Evolutionary conservation across 2,329 filamentous ascomycete species (phyloP), one percentile per base, ranked within the genome.

Genomic region (Ophiocordyceps robertsii): DNA sequence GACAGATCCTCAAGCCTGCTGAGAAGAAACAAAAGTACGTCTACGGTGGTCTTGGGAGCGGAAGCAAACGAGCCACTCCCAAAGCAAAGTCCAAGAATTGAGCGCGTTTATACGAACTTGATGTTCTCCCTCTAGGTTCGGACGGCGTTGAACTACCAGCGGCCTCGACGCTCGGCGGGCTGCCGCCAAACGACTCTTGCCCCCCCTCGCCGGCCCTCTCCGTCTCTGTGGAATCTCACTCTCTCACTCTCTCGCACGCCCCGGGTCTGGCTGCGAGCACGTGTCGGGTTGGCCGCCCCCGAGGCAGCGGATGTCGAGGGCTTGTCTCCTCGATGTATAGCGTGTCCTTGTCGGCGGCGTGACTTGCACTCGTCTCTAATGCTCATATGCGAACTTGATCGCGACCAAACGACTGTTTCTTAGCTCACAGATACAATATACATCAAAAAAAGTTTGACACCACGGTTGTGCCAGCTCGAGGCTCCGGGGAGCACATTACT

Each of bases 1-100:
- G 33, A 27, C 55, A 94, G 87, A 96, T 98, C 63, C 76, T 98
- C 72, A 98, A 96, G 75, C 92, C 92, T 60, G 92, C 92, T 67
- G 92, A 98, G 79, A 98, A 98, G 82, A 98, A 98, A 82, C 90
- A 95, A 86, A 96, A 96, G 89, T 96, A 94, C 75, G 89, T 93
- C 63, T 76, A 80, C 70, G 73, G 73, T 70, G 73, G 75, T 70
- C 73, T 82, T 67, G 80, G 76, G 69, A 74, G 75, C 69, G 46
- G 48, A 48, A 51, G 50, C 50, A 53, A 51, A 48, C 48, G 52
- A 49, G 46, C 42, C 48, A 48, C 44, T 47, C 47, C 53, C 49
- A 52, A 44, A 27, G 40, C 41, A 44, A 52, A 50, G 39, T 47
- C 50, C 41, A 54, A 49, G 36, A 44, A 44, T 42, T 56, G 45